A percentile compares a stretch with the other conserved stretches of the same genome.
phyloP scores from a whole-genome alignment of 108 stramenopile genomes.

The Cyclostephanos tholiformis region DNA sequence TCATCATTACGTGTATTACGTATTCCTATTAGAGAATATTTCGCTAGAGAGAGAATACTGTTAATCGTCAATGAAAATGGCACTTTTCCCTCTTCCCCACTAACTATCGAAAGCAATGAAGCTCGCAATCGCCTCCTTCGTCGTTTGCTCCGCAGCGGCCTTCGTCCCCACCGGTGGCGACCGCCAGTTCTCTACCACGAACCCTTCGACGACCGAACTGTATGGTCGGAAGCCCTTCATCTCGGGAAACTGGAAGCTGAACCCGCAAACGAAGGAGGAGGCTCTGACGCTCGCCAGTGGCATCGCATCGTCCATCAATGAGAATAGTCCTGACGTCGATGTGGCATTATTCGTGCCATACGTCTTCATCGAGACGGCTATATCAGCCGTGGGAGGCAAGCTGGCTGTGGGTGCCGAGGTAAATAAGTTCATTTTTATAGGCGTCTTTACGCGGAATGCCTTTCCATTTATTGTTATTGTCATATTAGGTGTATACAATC shows the following conservation, averaged over 20 bases:
- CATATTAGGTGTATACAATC: background rate
- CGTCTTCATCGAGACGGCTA: constrained; percentile 75
- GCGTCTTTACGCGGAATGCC: too few relatives aligned
- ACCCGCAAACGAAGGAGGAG: constrained; percentile 76
- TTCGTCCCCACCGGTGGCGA: constrained; percentile 44
- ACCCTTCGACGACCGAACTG: constrained; percentile 41
- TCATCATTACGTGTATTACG: too few relatives aligned
- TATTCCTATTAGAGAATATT: too few relatives aligned
- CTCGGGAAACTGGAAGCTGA: constrained; percentile 97
- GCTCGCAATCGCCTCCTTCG: constrained; percentile 46
- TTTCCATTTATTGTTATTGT: constrained; percentile 8
- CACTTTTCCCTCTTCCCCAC: too few relatives aligned
- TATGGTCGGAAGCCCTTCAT: constrained; percentile 80
- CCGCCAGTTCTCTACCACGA: constrained; percentile 11
- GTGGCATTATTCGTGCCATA: constrained; percentile 85
- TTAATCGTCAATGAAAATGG: too few relatives aligned
- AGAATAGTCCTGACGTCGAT: constrained; percentile 69
- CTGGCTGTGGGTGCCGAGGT: constrained; percentile 77
- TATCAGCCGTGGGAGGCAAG: constrained; percentile 61
- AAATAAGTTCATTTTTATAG: constrained; percentile 26
- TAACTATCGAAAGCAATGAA: too few relatives aligned
- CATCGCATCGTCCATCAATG: constrained; percentile 69
- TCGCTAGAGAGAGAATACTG: too few relatives aligned
- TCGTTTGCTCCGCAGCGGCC: constrained; percentile 53
- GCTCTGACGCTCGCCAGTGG: constrained; percentile 66